These are phyloP conservation scores for Mycothermus thermophilus DNA, from an alignment of 495 filamentous ascomycete species.

Conservation along the genomic window DNA sequence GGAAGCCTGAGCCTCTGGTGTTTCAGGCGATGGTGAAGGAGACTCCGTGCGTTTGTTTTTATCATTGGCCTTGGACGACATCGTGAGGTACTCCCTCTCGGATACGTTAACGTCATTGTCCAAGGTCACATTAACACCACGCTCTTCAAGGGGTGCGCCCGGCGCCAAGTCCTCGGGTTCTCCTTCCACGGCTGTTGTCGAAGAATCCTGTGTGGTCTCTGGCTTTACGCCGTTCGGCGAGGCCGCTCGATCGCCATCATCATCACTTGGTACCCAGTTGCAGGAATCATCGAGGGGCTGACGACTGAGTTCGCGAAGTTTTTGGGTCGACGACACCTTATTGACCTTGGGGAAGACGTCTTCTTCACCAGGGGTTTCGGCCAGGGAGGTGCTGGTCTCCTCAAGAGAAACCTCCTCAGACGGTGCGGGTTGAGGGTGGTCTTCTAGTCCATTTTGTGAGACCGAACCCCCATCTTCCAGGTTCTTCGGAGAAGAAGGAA, in stretches of 20 bases:
- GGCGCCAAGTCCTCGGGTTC: not conserved
- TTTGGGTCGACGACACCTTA: constrained; percentile 35
- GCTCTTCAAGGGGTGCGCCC: constrained; percentile 11
- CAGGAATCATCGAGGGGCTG: too few relatives aligned
- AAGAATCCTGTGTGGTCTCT: too few relatives aligned
- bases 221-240: constrained; percentile 14
- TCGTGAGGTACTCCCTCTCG: constrained; percentile 22
- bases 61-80: constrained; percentile 17
- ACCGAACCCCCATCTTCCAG: too few relatives aligned
- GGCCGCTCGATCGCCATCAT: constrained; percentile 22
- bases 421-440: constrained; percentile 9
- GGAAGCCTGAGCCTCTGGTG: constrained; percentile 6
- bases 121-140: too few relatives aligned
- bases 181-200: not conserved
- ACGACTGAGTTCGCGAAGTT: constrained; percentile 28
- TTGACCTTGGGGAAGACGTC: constrained; percentile 27
- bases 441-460: constrained; percentile 8
- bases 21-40: constrained; percentile 7
- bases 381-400: constrained; percentile 13
- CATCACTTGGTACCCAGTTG: too few relatives aligned
- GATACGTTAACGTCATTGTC: constrained; percentile 10
- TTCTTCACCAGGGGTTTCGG: constrained; percentile 26
- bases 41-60: too few relatives aligned
- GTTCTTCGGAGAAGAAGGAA: too few relatives aligned
- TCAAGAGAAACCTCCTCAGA: constrained; percentile 16